Evolutionary conservation across 2,329 filamentous ascomycete species (phyloP), one percentile per base, ranked within the genome.

Genomic region (Arthroderma sp.): DNA sequence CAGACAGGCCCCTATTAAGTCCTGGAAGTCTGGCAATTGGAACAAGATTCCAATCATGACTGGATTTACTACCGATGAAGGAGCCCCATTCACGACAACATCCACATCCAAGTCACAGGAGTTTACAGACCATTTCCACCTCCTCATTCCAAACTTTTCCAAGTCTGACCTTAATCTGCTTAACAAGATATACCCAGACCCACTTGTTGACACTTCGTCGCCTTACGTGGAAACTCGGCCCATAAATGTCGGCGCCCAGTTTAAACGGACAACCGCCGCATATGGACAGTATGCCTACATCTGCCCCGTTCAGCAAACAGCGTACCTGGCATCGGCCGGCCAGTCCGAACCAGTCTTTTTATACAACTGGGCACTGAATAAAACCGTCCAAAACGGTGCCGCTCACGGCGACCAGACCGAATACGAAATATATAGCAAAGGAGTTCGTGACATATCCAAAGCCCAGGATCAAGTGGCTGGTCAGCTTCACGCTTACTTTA

Each of bases 11-110:
- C 80, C 81, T 3, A 66, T 81, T 8, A 64, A 69, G n/a, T 69
- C 71, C n/a, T 82, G 77, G 77, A 58, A 66, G 28, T 63, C 69
- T 0, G 66, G 70, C 0, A 59, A 65, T 10, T 75, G 70, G 57
- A 68, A 79, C 51, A 68, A 69, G 50, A 66, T 80, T 5, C 76
- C 78, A 5, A 71, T 86, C 40, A 63, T 86, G 40, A 83, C 80
- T 0, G 82, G 82, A 5, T 86, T 79, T 66, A 80, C 79, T 60
- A 74, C 76, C 34, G 78, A 85, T 54, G 82, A 86, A 58, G 82
- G 81, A 10, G 71, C 77, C 0, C 58, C 69, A 33, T 86, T 85
- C 55, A 73, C 84, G 1, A 73, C 78, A 0, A 58, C 65, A 9
- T 53, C 58, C 5, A 66, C 73, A 43, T 62, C 67, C 9, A 66